Percentiles rank a stretch among this genome's conserved stretches.
phyloP scores from a whole-genome alignment of 2,329 filamentous ascomycete genomes.

The Pleomassaria siparia region DNA sequence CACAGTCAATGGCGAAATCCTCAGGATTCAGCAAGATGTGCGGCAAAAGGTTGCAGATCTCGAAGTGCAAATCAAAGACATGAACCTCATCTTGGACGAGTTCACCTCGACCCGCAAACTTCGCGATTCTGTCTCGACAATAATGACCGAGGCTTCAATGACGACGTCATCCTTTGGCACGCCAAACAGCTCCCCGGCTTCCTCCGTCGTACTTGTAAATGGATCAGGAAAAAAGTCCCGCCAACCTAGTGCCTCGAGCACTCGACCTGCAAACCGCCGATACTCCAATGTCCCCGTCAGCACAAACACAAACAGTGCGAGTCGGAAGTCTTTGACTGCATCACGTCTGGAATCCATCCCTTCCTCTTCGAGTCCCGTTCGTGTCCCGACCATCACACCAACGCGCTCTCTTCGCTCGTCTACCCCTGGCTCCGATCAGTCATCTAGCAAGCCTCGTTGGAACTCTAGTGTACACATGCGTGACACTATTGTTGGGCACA shows the following conservation, averaged over 20 bases:
- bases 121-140: conserved; percentile 89
- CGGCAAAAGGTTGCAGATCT: conserved; percentile 77
- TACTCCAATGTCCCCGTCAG: conserved; percentile 51
- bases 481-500: conserved; percentile 42
- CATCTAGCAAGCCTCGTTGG: conserved; percentile 40
- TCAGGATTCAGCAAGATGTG: conserved; percentile 83
- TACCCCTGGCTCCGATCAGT: conserved; percentile 31
- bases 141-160: conserved; percentile 77
- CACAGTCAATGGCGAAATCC: conserved; percentile 93
- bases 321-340: conserved; percentile 28
- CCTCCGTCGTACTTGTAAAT: conserved; percentile 60
- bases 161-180: conserved; percentile 67
- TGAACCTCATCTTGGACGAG: conserved; percentile 76
- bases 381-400: conserved; percentile 27
- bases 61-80: conserved; percentile 73
- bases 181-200: conserved; percentile 64
- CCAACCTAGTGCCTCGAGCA: conserved; percentile 48
- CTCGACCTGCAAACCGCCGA: conserved; percentile 47
- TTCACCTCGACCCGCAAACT: conserved; percentile 69
- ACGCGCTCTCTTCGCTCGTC: conserved; percentile 24
- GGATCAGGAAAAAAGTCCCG: conserved; percentile 52
- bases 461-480: conserved; percentile 42
- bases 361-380: conserved; percentile 25
- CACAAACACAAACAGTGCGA: conserved; percentile 13
- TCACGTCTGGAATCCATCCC: conserved; percentile 22